phyloP scores from a whole-genome alignment of 2,329 filamentous ascomycete genomes.

The Acrodontium crateriforme region DNA sequence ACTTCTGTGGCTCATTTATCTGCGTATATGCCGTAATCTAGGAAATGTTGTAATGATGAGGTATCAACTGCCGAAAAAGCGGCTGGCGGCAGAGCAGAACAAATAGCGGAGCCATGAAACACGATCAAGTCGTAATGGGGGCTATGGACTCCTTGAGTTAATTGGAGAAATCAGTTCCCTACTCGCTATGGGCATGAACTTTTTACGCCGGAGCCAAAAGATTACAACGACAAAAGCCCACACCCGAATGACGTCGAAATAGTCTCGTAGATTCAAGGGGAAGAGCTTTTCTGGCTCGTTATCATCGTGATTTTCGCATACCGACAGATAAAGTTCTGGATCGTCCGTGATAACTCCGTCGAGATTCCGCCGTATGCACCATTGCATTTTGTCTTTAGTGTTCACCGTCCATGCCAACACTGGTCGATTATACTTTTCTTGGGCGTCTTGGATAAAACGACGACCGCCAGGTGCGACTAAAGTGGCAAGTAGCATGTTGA shows the following conservation, averaged over 20 bases:
- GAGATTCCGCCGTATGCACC: conserved; percentile 52
- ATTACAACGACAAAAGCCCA: conserved; percentile 6
- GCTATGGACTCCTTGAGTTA: too few species aligned
- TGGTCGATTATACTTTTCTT: conserved; percentile 35
- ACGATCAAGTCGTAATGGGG: too few species aligned
- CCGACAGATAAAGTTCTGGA: conserved; percentile 51
- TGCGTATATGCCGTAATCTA: too few species aligned
- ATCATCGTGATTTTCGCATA: conserved; percentile 37
- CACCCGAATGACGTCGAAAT: conserved; percentile 4
- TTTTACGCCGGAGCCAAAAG: conserved; percentile 3
- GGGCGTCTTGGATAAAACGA: conserved; percentile 43
- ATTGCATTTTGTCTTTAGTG: conserved; percentile 62
- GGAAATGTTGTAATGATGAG: too few species aligned
- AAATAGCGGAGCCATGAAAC: too few species aligned
- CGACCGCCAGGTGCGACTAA: conserved; percentile 55
- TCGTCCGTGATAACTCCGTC: conserved; percentile 84
- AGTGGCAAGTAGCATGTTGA: conserved; percentile 61
- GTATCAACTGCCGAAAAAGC: too few species aligned
- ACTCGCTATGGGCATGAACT: conserved; percentile 7
- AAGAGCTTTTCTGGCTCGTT: conserved; percentile 19
- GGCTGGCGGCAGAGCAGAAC: too few species aligned
- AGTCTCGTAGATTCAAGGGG: conserved; percentile 7
- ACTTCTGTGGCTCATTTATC: too few species aligned
- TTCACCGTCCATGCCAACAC: conserved; percentile 85
- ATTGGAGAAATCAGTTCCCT: conserved; percentile 6